These are phyloP conservation scores for Xylaria telfairii DNA, from an alignment of 495 filamentous ascomycete species.

Conservation along the genomic window DNA sequence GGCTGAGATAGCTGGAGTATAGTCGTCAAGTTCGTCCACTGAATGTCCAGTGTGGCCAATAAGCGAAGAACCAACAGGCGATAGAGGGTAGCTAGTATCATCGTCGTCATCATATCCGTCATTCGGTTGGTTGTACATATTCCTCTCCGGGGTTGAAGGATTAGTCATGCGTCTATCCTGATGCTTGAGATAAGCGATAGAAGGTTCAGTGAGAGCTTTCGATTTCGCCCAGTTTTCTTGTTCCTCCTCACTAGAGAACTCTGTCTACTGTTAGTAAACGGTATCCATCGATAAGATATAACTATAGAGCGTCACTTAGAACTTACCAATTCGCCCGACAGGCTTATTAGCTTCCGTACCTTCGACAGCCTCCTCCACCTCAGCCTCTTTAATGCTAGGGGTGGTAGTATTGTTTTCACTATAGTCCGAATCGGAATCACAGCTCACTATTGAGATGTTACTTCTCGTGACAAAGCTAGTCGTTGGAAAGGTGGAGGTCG, in stretches of 20 bases:
- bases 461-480: slow-evolving; percentile 28
- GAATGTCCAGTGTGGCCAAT: slow-evolving; percentile 40
- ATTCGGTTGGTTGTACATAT: slow-evolving; percentile 8
- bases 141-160: background rate
- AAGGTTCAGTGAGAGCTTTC: background rate
- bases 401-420: background rate
- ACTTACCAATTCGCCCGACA: slow-evolving; percentile 28
- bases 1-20: background rate
- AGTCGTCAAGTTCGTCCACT: slow-evolving; percentile 1
- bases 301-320: background rate
- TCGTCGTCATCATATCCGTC: background rate
- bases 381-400: background rate
- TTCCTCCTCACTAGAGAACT: slow-evolving; percentile 24
- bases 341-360: slow-evolving; percentile 18
- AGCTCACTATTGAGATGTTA: slow-evolving; percentile 38
- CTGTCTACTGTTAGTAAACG: slow-evolving; percentile 27
- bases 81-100: background rate
- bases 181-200: background rate
- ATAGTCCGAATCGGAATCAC: slow-evolving; percentile 19
- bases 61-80: slow-evolving; percentile 26
- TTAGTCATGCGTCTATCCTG: background rate
- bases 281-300: background rate
- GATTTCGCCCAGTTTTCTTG: background rate
- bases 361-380: slow-evolving; percentile 16
- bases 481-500: slow-evolving; percentile 18